Conservation (phyloP, 139 green algal species). For the Micractinium conductrix region DNA sequence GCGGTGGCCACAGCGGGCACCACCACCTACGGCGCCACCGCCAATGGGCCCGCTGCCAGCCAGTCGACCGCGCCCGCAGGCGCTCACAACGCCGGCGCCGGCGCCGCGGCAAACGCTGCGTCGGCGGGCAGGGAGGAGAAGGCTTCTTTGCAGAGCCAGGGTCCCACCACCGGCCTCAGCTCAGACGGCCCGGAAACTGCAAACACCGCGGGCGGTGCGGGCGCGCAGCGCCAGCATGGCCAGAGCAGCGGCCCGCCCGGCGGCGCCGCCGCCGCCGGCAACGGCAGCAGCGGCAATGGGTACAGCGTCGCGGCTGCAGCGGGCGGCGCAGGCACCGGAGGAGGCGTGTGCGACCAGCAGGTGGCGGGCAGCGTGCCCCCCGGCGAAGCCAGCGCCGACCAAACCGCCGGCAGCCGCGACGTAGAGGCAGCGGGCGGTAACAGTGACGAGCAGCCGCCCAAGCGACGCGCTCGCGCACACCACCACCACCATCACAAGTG, state of each 20-base stretch:
- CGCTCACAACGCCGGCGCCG: too few relatives aligned
- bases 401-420: neutral
- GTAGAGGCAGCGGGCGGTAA: neutral
- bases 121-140: too few relatives aligned
- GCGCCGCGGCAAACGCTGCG: too few relatives aligned
- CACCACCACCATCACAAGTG: constrained; percentile 11
- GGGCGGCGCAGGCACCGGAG: neutral
- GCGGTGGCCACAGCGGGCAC: neutral
- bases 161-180: neutral
- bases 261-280: neutral
- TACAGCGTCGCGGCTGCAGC: neutral
- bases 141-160: neutral
- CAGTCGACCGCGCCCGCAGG: neutral
- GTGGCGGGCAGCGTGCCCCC: too few relatives aligned
- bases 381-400: neutral
- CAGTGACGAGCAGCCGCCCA: neutral
- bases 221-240: neutral
- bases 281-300: constrained; percentile 15
- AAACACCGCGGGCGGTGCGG: too few relatives aligned
- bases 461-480: constrained; percentile 7
- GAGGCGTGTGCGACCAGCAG: too few relatives aligned
- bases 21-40: neutral
- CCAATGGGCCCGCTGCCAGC: neutral
- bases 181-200: too few relatives aligned
- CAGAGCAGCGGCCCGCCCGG: neutral